phyloP scores from a whole-genome alignment of 176 grass and related monocot species.

The Zoysia japonica region DNA sequence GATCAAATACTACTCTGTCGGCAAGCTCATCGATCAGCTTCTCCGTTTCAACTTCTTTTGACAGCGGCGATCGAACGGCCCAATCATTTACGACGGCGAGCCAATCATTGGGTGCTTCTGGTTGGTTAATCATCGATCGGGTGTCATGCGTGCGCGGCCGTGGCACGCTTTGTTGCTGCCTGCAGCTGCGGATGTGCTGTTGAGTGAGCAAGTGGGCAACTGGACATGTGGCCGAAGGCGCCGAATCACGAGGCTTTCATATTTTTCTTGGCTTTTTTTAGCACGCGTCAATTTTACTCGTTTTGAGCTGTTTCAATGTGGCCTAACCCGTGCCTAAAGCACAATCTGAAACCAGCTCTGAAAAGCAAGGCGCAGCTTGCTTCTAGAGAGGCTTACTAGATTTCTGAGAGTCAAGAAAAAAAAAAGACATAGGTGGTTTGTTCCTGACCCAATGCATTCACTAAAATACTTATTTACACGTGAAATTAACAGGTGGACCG shows the following conservation, averaged over 20 bases:
- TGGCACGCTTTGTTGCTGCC: background rate
- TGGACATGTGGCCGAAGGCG: background rate
- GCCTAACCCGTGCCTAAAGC: no score
- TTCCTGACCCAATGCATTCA: no score
- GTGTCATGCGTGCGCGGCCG: background rate
- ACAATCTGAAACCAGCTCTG: no score
- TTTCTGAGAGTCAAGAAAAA: no score
- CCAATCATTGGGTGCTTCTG: conserved; percentile 4
- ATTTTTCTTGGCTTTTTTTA: background rate
- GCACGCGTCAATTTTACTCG: no score
- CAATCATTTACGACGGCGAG: conserved; percentile 25
- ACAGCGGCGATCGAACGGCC: conserved; percentile 3
- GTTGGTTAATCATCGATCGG: background rate
- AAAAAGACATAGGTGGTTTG: no score
- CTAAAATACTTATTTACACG: no score
- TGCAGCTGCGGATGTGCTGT: background rate
- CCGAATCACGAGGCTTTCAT: background rate
- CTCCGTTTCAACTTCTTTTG: background rate
- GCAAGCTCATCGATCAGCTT: background rate
- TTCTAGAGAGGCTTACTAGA: no score
- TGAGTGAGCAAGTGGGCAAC: conserved; percentile 33
- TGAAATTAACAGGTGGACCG: no score
- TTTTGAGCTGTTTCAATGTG: no score
- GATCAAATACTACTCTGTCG: background rate
- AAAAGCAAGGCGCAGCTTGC: no score